Percentiles rank a stretch among this genome's conserved stretches.
phyloP scores from a whole-genome alignment of 2,329 filamentous ascomycete species.

The Alternaria sp. region DNA sequence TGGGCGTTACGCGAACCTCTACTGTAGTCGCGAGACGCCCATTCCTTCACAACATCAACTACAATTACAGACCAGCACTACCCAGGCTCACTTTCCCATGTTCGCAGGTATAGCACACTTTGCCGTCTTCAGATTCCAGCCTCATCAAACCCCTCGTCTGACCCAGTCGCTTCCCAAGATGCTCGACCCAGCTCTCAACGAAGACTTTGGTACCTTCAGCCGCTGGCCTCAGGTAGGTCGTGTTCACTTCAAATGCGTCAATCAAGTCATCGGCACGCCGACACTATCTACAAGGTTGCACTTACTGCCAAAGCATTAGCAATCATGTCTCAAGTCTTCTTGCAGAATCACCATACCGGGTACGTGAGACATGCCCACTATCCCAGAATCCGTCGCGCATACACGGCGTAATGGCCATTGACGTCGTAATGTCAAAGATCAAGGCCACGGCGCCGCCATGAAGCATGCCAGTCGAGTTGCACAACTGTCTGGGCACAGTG shows the following conservation, averaged over 20 bases:
- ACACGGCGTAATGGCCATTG: slow-evolving; percentile 47
- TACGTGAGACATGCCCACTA: slow-evolving; percentile 52
- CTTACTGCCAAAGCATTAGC: slow-evolving; percentile 25
- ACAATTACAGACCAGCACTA: slow-evolving; percentile 26
- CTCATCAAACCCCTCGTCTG: slow-evolving; percentile 54
- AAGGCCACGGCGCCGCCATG: slow-evolving; percentile 64
- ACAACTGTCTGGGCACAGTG: slow-evolving; percentile 54
- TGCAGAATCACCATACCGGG: slow-evolving; percentile 15
- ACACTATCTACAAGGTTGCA: not conserved
- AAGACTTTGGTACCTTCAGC: slow-evolving; percentile 51
- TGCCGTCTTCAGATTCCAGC: slow-evolving; percentile 46
- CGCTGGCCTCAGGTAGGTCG: slow-evolving; percentile 57
- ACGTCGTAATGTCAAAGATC: slow-evolving; percentile 65
- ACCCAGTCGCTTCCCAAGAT: slow-evolving; percentile 55
- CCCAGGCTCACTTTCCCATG: slow-evolving; percentile 48
- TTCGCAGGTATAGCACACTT: slow-evolving; percentile 52
- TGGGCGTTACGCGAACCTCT: too few species aligned
- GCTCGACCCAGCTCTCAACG: slow-evolving; percentile 57
- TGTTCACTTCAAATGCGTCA: slow-evolving; percentile 47
- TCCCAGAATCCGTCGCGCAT: slow-evolving; percentile 54
- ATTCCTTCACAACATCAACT: slow-evolving; percentile 12
- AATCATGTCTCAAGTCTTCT: not conserved
- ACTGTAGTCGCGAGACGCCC: slow-evolving; percentile 3
- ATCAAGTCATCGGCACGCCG: not conserved
- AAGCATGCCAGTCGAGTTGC: slow-evolving; percentile 56